Evolutionary conservation across 768 basidiomycete genomes (phyloP).

Genomic region (Thelephora aurantiotincta): DNA sequence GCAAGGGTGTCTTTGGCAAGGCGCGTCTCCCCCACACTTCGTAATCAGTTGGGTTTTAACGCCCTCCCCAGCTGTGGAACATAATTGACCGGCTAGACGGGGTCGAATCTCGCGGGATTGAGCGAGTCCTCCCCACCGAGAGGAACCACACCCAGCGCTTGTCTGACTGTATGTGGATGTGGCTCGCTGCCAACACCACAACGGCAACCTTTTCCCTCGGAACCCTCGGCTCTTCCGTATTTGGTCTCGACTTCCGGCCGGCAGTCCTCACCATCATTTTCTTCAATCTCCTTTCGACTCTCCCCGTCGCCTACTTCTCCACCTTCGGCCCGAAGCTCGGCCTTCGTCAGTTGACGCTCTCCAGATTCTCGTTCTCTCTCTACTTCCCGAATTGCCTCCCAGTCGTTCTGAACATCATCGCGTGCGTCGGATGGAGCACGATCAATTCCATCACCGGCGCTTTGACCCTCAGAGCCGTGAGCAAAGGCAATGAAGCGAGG

Average conservation of each 20-base stretch:
- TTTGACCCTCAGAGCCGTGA: constrained; percentile 18
- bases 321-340: constrained; percentile 24
- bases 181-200: constrained; percentile 20
- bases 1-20: not conserved
- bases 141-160: constrained; percentile 6
- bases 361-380: constrained; percentile 27
- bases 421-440: constrained; percentile 27
- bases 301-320: constrained; percentile 21
- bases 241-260: constrained; percentile 22
- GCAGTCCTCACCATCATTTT: constrained; percentile 25
- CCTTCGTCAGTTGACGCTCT: constrained; percentile 29
- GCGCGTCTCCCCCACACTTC: not conserved
- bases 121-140: constrained; percentile 18
- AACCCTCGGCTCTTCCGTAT: constrained; percentile 21
- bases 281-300: constrained; percentile 22
- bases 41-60: not conserved
- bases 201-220: constrained; percentile 24
- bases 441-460: constrained; percentile 21
- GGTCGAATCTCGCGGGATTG: constrained; percentile 21
- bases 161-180: constrained; percentile 9
- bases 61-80: not conserved
- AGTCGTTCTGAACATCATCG: constrained; percentile 25
- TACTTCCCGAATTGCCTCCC: constrained; percentile 11
- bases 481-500: constrained; percentile 9
- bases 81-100: constrained; percentile 9